Evolutionary conservation across 306 rosid genomes (phyloP).

Genomic region (Arachis hypogaea): DNA sequence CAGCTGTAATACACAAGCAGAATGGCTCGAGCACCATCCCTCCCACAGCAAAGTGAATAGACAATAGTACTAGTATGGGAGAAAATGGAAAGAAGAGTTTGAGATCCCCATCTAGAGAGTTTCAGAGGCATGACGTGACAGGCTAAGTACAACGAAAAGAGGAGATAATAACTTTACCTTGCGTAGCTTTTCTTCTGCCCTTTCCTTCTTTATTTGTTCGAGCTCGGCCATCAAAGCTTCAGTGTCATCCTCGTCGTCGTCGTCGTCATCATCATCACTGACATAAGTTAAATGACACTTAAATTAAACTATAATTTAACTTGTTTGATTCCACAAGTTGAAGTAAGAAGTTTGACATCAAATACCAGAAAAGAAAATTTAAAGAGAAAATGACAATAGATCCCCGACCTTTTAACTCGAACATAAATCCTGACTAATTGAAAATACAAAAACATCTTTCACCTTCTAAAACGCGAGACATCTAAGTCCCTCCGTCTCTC

Average conservation of each 20-base stretch:
- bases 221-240: conserved; percentile 96
- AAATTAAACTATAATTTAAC: neutral
- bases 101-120: conserved; percentile 4
- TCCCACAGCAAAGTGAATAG: neutral
- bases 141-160: neutral
- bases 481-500: no score
- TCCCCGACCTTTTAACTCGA: no score
- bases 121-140: conserved; percentile 24
- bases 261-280: conserved; percentile 54
- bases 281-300: conserved; percentile 3
- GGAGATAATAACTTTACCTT: conserved; percentile 53
- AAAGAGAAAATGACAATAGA: neutral
- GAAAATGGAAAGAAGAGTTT: neutral
- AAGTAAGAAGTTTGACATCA: conserved; percentile 18
- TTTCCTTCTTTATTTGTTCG: conserved; percentile 95
- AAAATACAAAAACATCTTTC: no score
- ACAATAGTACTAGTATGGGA: neutral
- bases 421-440: no score
- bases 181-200: conserved; percentile 89
- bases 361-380: conserved; percentile 13
- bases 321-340: neutral
- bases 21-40: neutral
- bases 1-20: neutral
- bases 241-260: conserved; percentile 77
- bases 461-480: no score